Evolutionary conservation across 495 filamentous ascomycete genomes (phyloP), one percentile per base, ranked within the genome.

Genomic region (Aspergillus ostianus): DNA sequence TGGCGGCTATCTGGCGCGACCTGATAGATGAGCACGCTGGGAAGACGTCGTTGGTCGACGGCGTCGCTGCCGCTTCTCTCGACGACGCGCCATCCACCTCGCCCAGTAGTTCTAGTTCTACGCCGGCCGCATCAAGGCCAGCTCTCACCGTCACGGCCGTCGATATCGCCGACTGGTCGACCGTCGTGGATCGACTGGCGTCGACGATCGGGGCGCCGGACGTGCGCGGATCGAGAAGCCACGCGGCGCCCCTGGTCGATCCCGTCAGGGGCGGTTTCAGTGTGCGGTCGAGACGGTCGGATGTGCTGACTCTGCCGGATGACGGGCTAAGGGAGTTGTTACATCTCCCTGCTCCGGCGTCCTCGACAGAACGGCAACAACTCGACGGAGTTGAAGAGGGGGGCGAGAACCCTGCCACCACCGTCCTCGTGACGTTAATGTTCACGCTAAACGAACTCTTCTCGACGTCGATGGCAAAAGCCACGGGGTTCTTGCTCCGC

Each of bases 371-470:
- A 26, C 23, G 23, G 23, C 23, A 4, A 2, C 23, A 26, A 26
- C 23, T 26, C 23, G 23, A 26, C 4, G 23, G 23, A 26, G 23
- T 4, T 2, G 23, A 4, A 20, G 23, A 17, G 15, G 7, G 19
- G 18, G 9, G 19, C 17, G 8, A 17, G 18, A 49, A 8, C 4
- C 47, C 18, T 1, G 30, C 47, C 9, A 45, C 64, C 59, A 53
- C 81, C 72, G 49, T 62, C 72, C 78, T 98, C 0, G 78, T 94
- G 5, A 96, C 94, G 0, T 72, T 97, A 0, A 86, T 97, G 73
- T 98, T 97, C 80, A 96, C 93, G 0, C 83, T 97, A n/a, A 98
- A 97, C 71, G 94, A 98, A 73, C 87, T 98, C 4, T 97, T 96
- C 77, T 80, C 84, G 0, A 81, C 86, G 10, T 92, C 90, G 3